Conservation (phyloP, 2,329 filamentous ascomycete species). For the Monilinia fructigena region DNA sequence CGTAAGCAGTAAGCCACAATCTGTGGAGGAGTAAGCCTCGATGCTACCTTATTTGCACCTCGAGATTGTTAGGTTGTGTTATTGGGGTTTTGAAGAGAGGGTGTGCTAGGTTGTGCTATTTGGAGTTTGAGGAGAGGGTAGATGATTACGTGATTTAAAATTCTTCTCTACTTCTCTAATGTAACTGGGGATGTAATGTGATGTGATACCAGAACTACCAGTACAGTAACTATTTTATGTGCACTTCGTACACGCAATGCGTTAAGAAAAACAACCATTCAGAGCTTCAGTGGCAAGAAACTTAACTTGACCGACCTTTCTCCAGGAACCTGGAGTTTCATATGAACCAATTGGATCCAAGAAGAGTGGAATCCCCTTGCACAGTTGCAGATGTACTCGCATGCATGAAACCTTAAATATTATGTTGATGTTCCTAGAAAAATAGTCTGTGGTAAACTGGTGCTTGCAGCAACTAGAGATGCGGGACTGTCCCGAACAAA, state of each 20-base stretch:
- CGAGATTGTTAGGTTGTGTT: not conserved
- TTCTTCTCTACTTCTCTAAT: not conserved
- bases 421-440: not conserved
- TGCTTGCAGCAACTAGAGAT: not conserved
- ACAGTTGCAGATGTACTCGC: not conserved
- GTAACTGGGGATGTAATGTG: conserved; percentile 3
- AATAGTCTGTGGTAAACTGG: too few relatives aligned
- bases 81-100: too few relatives aligned
- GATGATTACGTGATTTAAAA: not conserved
- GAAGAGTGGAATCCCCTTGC: not conserved
- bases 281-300: not conserved
- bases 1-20: conserved; percentile 5
- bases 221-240: not conserved
- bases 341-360: not conserved
- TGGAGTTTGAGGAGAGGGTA: too few relatives aligned
- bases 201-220: not conserved
- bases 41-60: conserved; percentile 14
- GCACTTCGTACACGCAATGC: conserved; percentile 9
- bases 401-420: conserved; percentile 2
- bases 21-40: not conserved
- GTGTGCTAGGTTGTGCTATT: not conserved
- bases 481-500: not conserved
- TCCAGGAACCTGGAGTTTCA: not conserved
- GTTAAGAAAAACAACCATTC: not conserved
- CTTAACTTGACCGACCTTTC: conserved; percentile 5